phyloP scores from a whole-genome alignment of 1,284 basidiomycete species.

The Ceratobasidium sp. region DNA sequence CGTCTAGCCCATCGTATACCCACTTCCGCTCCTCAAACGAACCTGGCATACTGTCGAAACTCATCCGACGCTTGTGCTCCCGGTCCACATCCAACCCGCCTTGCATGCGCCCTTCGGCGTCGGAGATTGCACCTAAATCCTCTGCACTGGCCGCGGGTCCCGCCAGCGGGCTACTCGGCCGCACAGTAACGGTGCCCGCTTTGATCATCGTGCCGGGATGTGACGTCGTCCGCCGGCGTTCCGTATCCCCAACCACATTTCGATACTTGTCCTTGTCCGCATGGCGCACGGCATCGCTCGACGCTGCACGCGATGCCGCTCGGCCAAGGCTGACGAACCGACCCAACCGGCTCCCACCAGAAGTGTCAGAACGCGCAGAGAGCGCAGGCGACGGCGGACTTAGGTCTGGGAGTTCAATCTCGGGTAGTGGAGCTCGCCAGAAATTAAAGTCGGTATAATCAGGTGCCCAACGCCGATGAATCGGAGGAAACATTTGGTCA shows the following conservation, averaged over 20 bases:
- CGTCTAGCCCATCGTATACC: conserved; percentile 53
- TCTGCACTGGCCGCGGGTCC: conserved; percentile 58
- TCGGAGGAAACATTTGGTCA: conserved; percentile 99
- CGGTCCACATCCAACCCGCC: conserved; percentile 62
- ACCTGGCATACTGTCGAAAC: conserved; percentile 84
- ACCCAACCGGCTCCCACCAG: conserved; percentile 77
- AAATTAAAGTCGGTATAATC: conserved; percentile 98
- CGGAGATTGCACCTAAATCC: conserved; percentile 47
- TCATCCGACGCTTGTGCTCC: conserved; percentile 60
- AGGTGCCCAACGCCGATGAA: conserved; percentile 86
- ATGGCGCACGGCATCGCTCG: conserved; percentile 47
- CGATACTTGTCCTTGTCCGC: conserved; percentile 39
- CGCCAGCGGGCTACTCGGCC: conserved; percentile 35
- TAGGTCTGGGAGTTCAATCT: conserved; percentile 89
- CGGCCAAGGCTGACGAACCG: conserved; percentile 63
- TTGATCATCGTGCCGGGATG: conserved; percentile 40
- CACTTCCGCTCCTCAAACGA: conserved; percentile 66
- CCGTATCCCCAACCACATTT: neutral
- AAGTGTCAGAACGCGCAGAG: conserved; percentile 89
- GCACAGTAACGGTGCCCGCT: conserved; percentile 20
- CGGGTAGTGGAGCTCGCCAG: conserved; percentile 87
- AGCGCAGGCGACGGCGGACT: conserved; percentile 91
- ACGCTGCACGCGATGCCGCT: conserved; percentile 51
- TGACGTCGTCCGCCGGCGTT: conserved; percentile 51
- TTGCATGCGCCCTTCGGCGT: conserved; percentile 56